Evolutionary conservation across 208 protist species (phyloP).

Genomic region (Crithidia acanthocephali): DNA sequence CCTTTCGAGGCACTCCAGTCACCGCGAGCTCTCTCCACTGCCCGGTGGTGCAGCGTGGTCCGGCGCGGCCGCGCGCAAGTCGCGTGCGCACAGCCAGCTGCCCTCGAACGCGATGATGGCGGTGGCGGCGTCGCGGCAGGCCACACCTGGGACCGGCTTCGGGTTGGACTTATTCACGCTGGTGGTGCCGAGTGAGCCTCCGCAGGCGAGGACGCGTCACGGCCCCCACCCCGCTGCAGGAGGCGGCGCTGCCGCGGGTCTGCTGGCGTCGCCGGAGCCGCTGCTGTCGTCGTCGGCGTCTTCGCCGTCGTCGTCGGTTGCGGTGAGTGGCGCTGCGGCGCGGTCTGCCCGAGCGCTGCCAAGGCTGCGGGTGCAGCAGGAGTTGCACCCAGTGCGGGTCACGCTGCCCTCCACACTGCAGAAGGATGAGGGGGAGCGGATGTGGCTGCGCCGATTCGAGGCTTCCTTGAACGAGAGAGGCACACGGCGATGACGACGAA

Average conservation of each 20-base stretch:
- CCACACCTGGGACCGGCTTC: constrained; percentile 10
- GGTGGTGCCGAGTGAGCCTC: constrained; percentile 26
- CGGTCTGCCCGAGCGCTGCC: constrained; percentile 29
- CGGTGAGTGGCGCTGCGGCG: constrained; percentile 12
- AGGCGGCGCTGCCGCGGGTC: background rate
- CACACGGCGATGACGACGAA: background rate
- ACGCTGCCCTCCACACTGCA: constrained; percentile 52
- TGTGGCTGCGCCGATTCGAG: constrained; percentile 53
- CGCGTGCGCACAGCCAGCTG: background rate
- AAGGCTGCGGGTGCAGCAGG: constrained; percentile 42
- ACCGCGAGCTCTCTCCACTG: background rate
- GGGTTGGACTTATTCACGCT: constrained; percentile 23
- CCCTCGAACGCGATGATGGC: constrained; percentile 14
- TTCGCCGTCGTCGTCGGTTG: background rate
- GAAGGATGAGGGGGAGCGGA: constrained; percentile 36
- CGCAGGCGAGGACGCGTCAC: background rate
- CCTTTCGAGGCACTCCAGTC: background rate
- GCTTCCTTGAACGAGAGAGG: constrained; percentile 16
- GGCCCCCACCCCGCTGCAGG: too few species aligned
- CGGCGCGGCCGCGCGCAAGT: background rate
- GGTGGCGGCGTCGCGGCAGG: constrained; percentile 20
- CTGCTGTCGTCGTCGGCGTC: too few species aligned
- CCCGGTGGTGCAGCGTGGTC: background rate
- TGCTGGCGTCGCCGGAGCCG: too few species aligned
- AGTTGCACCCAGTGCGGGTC: constrained; percentile 59